Conservation (phyloP, 108 stramenopile genomes). For the Thalassiosira profunda region DNA sequence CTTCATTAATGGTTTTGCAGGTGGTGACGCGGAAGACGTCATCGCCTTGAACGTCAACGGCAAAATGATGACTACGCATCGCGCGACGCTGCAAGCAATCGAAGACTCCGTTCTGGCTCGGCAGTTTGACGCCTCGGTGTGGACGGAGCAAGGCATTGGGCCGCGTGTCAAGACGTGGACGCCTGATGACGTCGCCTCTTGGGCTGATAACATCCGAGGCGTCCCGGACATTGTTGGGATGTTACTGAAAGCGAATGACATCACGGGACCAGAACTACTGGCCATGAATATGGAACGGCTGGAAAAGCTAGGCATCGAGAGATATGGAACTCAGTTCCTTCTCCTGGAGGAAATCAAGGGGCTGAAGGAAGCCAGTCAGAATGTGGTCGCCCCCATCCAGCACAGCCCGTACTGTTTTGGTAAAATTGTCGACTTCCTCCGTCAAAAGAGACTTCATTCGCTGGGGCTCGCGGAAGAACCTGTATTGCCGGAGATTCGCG, state of each 20-base stretch:
- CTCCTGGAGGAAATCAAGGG: conserved; percentile 26
- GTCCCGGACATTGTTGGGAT: conserved; percentile 12
- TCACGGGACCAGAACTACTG: conserved; percentile 28
- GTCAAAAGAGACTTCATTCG: conserved; percentile 2
- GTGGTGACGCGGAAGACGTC: conserved; percentile 2
- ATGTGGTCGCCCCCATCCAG: conserved; percentile 28
- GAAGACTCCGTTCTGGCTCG: conserved; percentile 34
- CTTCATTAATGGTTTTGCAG: conserved; percentile 21
- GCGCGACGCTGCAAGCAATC: conserved; percentile 7
- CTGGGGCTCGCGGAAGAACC: conserved; percentile 3
- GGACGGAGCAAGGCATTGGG: conserved; percentile 13
- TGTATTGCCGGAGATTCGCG: background rate
- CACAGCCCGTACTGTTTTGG: conserved; percentile 49
- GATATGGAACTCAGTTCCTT: conserved; percentile 18
- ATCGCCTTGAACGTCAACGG: conserved; percentile 45
- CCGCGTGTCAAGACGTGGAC: conserved; percentile 12
- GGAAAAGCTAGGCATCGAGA: conserved; percentile 24
- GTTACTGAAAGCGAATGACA: conserved; percentile 26
- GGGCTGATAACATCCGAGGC: conserved; percentile 18
- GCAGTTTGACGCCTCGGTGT: conserved; percentile 14
- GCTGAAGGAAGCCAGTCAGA: conserved; percentile 6
- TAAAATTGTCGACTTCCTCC: conserved; percentile 42
- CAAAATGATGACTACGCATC: conserved; percentile 25
- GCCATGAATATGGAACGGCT: conserved; percentile 32
- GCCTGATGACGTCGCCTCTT: conserved; percentile 11